Base-by-base conservation (phyloP, 306 rosid genomes). In the Pterocarpus santalinus region DNA sequence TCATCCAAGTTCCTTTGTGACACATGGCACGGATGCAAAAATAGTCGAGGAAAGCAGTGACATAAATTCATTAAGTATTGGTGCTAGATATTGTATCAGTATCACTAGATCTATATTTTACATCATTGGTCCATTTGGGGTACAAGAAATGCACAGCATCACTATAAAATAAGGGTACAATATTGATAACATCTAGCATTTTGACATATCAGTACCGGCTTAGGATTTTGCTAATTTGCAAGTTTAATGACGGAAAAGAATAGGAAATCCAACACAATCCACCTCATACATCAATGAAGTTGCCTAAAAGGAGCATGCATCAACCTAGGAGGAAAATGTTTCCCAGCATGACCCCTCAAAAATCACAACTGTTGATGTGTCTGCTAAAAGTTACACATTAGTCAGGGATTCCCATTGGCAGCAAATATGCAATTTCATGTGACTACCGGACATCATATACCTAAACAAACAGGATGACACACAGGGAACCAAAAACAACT, bases 261-360 rank as follows among this genome's bases (percentile, higher is more conserved):
- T 7, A 35, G n/a, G 16, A 28, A 22, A 51, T 77, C 55, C 56
- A 53, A 15, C 30, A 39, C 75, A 66, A 30, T 5, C 34, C 15
- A n/a, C 2, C 7, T 65, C 38, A 34, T 2, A 32, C n/a, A 62
- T 33, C 35, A 8, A 33, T 11, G 5, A 74, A 43, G 33, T 4
- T 1, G 22, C 12, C 6, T 55, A 41, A 53, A 35, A 52, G n/a
- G 9, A 74, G 65, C 53, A 47, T 17, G 4, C 44, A 77, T 76
- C 14, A 57, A 39, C 15, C 65, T 33, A 75, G 13, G 72, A 69
- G 52, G 46, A n/a, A 36, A 64, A 33, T 72, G 53, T 53, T 28
- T 16, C 55, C 32, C 51, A 76, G 63, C 51, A 32, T 33, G 10
- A 9, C 14, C 53, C 53, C 53, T 47, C 1, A 43, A 43, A 43